Evolutionary conservation across 2,329 filamentous ascomycete genomes (phyloP), one percentile per base, ranked within the genome.

Genomic region (Cercospora sp.): DNA sequence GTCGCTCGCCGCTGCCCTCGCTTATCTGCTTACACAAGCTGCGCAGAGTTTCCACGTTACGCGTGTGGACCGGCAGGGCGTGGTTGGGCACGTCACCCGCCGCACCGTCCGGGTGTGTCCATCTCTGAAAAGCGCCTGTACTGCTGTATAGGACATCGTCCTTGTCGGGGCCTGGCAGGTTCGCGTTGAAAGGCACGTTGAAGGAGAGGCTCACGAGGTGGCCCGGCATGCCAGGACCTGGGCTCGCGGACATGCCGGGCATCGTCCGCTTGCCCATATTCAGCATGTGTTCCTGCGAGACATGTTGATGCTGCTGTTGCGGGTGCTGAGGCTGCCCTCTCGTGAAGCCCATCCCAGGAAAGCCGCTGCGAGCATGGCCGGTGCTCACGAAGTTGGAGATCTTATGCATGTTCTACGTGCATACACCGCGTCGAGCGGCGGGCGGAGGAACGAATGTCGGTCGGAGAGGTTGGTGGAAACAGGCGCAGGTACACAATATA

Each of bases 61-160:
- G 89, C 68, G 89, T 88, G 79, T 99, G 95, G 26, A 97, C 90
- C n/a, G 95, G 95, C 70, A 99, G 85, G 78, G 96, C 91, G 83
- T 96, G 90, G 66, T 93, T 90, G 57, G 93, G 91, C 66, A 93
- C 89, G 74, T 92, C 90, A 77, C 97, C 93, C 69, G 91, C 89
- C 64, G 92, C 91, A 74, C 92, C 93, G 78, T 92, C 91, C 71
- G 94, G 91, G 80, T 97, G 94, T 61, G 93, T 95, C 95, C 95
- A 99, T 79, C 92, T 89, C 73, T 94, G 87, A 72, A 97, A 89
- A 69, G 94, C 94, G 74, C 93, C 91, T 67, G 89, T 88, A 71
- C 92, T 97, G 71, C 94, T 93, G 82, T 97, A 94, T 69, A 98
- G 87, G 76, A 99, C 92, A 80, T 98, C 94, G 80, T 97, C 93